phyloP scores from a whole-genome alignment of 2,329 filamentous ascomycete species.

The Neocucurbitaria cava region DNA sequence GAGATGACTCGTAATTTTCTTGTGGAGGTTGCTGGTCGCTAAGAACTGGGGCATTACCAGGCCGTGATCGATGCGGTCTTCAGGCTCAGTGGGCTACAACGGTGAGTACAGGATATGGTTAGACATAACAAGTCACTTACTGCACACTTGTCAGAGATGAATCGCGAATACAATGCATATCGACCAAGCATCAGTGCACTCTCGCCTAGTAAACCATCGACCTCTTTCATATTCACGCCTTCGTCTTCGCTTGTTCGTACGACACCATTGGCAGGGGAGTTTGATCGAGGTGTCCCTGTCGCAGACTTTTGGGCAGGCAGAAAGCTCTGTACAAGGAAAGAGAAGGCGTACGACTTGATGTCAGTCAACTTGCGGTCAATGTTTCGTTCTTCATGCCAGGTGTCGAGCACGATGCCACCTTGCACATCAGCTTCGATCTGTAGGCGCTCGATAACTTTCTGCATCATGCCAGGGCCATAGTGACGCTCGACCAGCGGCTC shows the following conservation, averaged over 20 bases:
- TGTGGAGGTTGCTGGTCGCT: constrained; percentile 76
- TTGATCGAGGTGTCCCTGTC: constrained; percentile 70
- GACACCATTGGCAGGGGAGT: constrained; percentile 70
- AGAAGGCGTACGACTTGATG: constrained; percentile 97
- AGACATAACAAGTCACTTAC: constrained; percentile 58
- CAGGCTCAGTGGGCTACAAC: constrained; percentile 36
- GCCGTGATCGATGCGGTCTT: constrained; percentile 63
- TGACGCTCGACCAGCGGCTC: constrained; percentile 90
- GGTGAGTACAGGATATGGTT: constrained; percentile 18
- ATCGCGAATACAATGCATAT: constrained; percentile 92
- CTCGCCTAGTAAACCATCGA: constrained; percentile 86
- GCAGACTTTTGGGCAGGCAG: constrained; percentile 71
- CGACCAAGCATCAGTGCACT: constrained; percentile 89
- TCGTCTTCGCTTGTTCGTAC: constrained; percentile 83
- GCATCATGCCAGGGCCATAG: constrained; percentile 93
- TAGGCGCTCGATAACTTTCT: constrained; percentile 87
- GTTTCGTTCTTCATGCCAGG: constrained; percentile 88
- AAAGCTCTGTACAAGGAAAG: constrained; percentile 95
- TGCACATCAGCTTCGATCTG: constrained; percentile 96
- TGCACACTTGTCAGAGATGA: constrained; percentile 84
- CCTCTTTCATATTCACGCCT: constrained; percentile 93
- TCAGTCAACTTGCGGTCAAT: constrained; percentile 89
- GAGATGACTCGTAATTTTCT: constrained; percentile 78
- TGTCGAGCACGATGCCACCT: constrained; percentile 93
- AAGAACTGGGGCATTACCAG: constrained; percentile 77